phyloP scores from a whole-genome alignment of 257 asterid genomes.

The Solanum pinnatisectum region DNA sequence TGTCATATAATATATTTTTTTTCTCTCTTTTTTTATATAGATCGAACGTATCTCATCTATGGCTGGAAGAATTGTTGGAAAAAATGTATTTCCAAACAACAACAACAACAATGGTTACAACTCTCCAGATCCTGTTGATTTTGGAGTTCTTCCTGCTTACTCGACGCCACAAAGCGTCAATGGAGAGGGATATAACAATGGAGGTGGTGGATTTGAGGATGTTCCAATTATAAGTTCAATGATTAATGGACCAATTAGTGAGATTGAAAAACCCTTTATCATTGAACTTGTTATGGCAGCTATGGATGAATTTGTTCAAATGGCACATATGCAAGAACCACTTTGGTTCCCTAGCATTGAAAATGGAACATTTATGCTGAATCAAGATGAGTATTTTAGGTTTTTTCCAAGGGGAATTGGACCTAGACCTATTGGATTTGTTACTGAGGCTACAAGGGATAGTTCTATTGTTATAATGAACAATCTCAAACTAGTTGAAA shows the following conservation, averaged over 20 bases:
- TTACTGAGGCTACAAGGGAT: slow-evolving; percentile 34
- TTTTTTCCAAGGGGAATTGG: slow-evolving; percentile 15
- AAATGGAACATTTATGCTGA: neutral
- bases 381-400: slow-evolving; percentile 28
- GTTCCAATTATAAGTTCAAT: neutral
- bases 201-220: neutral
- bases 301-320: slow-evolving; percentile 36
- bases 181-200: slow-evolving; percentile 12
- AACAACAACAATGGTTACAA: neutral
- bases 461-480: slow-evolving; percentile 5
- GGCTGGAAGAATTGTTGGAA: neutral
- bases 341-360: slow-evolving; percentile 35
- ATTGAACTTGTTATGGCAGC: slow-evolving; percentile 22
- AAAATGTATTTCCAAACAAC: neutral
- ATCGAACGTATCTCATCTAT: neutral
- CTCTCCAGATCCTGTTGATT: neutral
- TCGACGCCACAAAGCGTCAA: neutral
- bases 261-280: slow-evolving; percentile 6
- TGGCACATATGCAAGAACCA: slow-evolving; percentile 27
- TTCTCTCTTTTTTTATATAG: neutral
- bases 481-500: slow-evolving; percentile 15
- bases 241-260: neutral
- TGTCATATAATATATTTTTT: neutral
- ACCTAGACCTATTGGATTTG: slow-evolving; percentile 6
- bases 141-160: neutral